phyloP scores from a whole-genome alignment of 2,329 filamentous ascomycete species.

The Tolypocladium cylindrosporum region DNA sequence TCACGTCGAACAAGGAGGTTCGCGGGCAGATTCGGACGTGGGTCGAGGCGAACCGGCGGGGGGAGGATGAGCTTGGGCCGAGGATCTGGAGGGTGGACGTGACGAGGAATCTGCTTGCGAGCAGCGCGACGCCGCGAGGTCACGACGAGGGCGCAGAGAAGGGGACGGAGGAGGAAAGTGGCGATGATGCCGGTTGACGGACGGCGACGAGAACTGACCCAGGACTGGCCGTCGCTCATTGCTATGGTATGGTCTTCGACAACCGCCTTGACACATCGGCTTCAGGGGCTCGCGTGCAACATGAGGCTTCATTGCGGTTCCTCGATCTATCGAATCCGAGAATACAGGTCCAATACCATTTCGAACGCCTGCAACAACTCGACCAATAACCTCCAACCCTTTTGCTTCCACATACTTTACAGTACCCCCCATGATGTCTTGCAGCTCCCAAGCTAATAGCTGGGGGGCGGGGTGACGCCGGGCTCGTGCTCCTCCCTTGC shows the following conservation, averaged over 20 bases:
- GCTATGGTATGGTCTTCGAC: not conserved
- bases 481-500: not conserved
- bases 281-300: too few species aligned
- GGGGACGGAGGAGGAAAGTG: not conserved
- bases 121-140: slow-evolving; percentile 15
- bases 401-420: not conserved
- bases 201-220: not conserved
- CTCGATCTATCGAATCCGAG: not conserved
- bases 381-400: not conserved
- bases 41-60: slow-evolving; percentile 18
- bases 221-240: too few species aligned
- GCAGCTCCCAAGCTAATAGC: not conserved
- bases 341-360: not conserved
- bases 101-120: slow-evolving; percentile 25
- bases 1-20: slow-evolving; percentile 32
- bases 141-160: not conserved
- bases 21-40: slow-evolving; percentile 23
- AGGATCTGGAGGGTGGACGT: slow-evolving; percentile 22
- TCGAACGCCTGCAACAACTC: not conserved
- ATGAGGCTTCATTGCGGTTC: not conserved
- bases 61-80: slow-evolving; percentile 20
- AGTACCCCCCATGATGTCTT: not conserved
- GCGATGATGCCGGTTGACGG: not conserved
- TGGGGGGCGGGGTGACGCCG: not conserved
- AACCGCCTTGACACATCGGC: not conserved